Base-by-base conservation (phyloP, 1,284 basidiomycete genomes). In the Cryptococcus floricola region DNA sequence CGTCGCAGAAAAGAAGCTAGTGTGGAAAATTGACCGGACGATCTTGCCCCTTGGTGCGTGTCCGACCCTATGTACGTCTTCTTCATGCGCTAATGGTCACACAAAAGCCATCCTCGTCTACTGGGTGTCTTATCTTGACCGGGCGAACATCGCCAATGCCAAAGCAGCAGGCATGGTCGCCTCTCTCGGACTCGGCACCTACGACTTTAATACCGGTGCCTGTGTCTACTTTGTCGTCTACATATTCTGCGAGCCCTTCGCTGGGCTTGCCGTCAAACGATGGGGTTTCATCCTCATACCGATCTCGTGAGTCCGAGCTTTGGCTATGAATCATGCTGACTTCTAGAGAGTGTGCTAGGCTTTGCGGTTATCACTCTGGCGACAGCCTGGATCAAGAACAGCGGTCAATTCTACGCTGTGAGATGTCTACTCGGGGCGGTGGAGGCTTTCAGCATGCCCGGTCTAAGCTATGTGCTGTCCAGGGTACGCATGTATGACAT, bases 381-480 rank as follows among this genome's bases (percentile, higher is more conserved):
- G 2, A 67, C 64, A 4, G 61, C 64, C 10, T 71, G 68, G 51
- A 62, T 68, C 13, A 54, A 59, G 14, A 64, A 51, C 49, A 61
- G 62, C 25, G 51, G 54, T n/a, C 49, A 54, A 5, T 66, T 64
- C 52, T 58, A 62, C 45, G 54, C 52, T 9, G 60, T 71, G 2
- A 63, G 69, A 14, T 60, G 62, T 43, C 54, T 68, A 0, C 62
- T 71, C 5, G 62, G 64, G 5, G 41, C 60, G 14, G 62, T 58
- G 13, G 69, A 71, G 44, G 54, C 63, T 6, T 66, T 65, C 48
- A 62, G 66, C 13, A 62, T 71, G 43, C 70, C 70, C 4, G 70
- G 70, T 5, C 61, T 68, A 31, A 62, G 66, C 23, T 69, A 68
- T 53, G 57, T 66, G 53, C 60, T 71, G 23, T 66, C 68, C 1